Conservation (phyloP, 2,329 filamentous ascomycete species). For the Cladosporium sphaerospermum region DNA sequence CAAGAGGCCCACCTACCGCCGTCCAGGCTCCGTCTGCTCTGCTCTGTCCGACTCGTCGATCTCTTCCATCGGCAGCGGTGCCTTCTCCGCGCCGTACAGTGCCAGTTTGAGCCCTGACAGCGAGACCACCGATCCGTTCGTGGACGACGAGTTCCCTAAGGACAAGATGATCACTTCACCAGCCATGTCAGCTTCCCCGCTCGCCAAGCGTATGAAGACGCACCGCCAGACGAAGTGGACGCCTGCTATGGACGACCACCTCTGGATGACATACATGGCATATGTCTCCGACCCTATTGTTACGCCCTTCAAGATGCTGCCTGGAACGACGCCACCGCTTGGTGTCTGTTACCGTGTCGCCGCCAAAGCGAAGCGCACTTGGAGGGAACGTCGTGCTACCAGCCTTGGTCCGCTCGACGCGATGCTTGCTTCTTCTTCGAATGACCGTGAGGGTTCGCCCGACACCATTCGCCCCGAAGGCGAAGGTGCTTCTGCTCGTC, state of each 20-base stretch:
- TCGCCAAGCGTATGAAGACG: constrained; percentile 38
- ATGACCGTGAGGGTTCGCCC: constrained; percentile 33
- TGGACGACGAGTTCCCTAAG: constrained; percentile 25
- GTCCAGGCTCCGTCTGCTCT: constrained; percentile 54
- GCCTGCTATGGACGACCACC: constrained; percentile 58
- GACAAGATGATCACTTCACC: constrained; percentile 23
- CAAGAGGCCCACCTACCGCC: constrained; percentile 34
- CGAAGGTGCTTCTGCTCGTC: constrained; percentile 27
- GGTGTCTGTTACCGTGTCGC: constrained; percentile 60
- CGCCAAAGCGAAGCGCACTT: constrained; percentile 54
- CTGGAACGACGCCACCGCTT: constrained; percentile 56
- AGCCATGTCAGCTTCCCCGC: constrained; percentile 20
- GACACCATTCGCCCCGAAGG: constrained; percentile 38
- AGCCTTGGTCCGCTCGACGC: constrained; percentile 25
- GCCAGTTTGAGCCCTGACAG: constrained; percentile 57
- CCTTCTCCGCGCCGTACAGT: constrained; percentile 25
- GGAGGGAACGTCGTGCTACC: constrained; percentile 43
- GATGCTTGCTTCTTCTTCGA: constrained; percentile 16
- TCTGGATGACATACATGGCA: constrained; percentile 60
- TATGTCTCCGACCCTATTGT: constrained; percentile 61
- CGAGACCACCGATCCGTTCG: constrained; percentile 52
- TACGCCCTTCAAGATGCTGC: constrained; percentile 62
- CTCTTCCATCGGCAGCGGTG: constrained; percentile 54
- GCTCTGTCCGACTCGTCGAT: constrained; percentile 57
- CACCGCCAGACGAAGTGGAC: constrained; percentile 46